Conservation (phyloP, 1,139 yeast genomes). For the Scheffersomyces quercinus region DNA sequence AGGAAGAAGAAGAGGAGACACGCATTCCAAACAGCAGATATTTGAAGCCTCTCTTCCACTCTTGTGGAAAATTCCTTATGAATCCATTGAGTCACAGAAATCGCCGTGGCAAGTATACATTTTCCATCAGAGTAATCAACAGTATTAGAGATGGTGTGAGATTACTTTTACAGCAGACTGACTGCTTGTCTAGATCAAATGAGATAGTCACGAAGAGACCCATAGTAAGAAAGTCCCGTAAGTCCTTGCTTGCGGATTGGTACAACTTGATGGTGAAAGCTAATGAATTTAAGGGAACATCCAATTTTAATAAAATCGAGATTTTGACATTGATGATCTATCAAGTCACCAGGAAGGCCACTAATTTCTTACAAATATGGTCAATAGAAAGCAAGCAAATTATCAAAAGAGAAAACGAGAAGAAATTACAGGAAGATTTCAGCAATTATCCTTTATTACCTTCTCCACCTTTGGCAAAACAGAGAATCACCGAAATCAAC, state of each 20-base stretch:
- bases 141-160: constrained; percentile 82
- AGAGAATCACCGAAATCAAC: constrained; percentile 73
- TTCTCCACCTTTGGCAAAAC: constrained; percentile 67
- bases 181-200: constrained; percentile 82
- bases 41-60: constrained; percentile 61
- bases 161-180: constrained; percentile 69
- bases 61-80: constrained; percentile 74
- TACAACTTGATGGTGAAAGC: constrained; percentile 86
- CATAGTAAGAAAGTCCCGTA: constrained; percentile 70
- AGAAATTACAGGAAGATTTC: constrained; percentile 38
- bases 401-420: constrained; percentile 38
- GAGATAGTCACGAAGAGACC: constrained; percentile 73
- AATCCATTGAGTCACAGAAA: constrained; percentile 60
- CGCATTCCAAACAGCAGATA: constrained; percentile 45
- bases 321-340: constrained; percentile 70
- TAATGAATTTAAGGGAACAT: constrained; percentile 75
- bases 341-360: constrained; percentile 73
- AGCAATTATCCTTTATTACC: constrained; percentile 45
- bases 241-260: constrained; percentile 85
- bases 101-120: constrained; percentile 42
- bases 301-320: constrained; percentile 65
- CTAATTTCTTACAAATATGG: constrained; percentile 76
- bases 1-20: constrained; percentile 21
- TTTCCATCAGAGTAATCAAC: constrained; percentile 45
- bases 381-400: constrained; percentile 54